Conservation (phyloP, 169 alveolate species). For the Cryptosporidium xiaoi region DNA sequence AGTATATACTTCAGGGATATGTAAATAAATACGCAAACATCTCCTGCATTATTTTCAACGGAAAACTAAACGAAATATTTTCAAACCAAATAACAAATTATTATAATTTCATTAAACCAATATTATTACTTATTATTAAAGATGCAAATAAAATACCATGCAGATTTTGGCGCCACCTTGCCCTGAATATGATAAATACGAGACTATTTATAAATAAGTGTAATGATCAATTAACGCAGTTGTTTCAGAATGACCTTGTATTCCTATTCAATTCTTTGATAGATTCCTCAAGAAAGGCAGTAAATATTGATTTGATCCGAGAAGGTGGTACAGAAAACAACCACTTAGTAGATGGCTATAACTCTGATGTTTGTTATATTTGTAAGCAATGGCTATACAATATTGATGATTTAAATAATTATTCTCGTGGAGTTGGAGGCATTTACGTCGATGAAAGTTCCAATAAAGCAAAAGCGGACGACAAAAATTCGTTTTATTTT, state of each 20-base stretch:
- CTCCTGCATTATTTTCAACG: slow-evolving; percentile 12
- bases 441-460: no score
- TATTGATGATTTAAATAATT: not conserved
- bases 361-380: not conserved
- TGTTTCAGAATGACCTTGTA: slow-evolving; percentile 36
- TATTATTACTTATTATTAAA: slow-evolving; percentile 10
- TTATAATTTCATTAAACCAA: slow-evolving; percentile 30
- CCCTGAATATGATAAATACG: slow-evolving; percentile 41
- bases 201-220: slow-evolving; percentile 52
- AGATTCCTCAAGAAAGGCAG: slow-evolving; percentile 1
- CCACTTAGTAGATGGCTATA: not conserved
- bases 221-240: slow-evolving; percentile 41
- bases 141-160: slow-evolving; percentile 27
- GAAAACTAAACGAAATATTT: slow-evolving; percentile 3
- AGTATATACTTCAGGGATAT: not conserved
- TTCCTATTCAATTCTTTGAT: slow-evolving; percentile 25
- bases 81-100: slow-evolving; percentile 18
- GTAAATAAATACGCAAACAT: not conserved
- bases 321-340: slow-evolving; percentile 1
- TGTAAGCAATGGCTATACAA: not conserved
- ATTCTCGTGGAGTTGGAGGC: no score
- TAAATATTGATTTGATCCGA: not conserved
- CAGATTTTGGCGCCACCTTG: slow-evolving; percentile 51
- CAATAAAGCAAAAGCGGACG: not conserved
- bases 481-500: not conserved